Evolutionary conservation across 441 rosid genomes (phyloP), one percentile per base, ranked within the genome.

Genomic region (Arabidopsis hybrid): DNA sequence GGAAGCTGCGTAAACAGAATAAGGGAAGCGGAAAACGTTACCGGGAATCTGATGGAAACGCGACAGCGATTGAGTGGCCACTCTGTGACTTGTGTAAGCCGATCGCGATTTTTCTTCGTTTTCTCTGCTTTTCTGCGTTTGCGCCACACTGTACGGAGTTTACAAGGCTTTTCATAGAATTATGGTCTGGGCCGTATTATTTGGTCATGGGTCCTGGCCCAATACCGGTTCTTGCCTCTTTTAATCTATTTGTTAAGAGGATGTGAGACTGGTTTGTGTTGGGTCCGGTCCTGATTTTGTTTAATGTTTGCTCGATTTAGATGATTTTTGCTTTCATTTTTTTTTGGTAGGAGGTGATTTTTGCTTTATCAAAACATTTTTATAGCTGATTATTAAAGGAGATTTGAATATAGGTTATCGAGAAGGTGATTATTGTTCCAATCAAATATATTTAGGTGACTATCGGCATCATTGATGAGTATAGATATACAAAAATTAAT

Each of bases 31-130:
- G 61, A 46, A 56, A 71, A 65, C 72, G 72, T 65, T 50, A 42
- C 72, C 68, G 40, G 67, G 17, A 67, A 58, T 36, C 70, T 11
- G 74, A 62, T 49, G 10, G 71, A 77, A 71, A 58, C 72, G 80
- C 80, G 72, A 63, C 36, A 65, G 72, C 80, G 80, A 71, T 77
- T 77, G 72, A 43, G 76, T 59, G 43, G 56, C 7, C 8, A 51
- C 71, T 40, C 62, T 61, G 51, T 14, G 68, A 38, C 34, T 35
- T 55, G 55, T 50, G 58, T 59, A 60, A 60, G 74, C 67, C 72
- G 76, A 71, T 71, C 80, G 80, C 72, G 72, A 59, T 71, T 65
- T 71, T 60, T 16, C 36, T 72, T 71, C 35, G 36, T 50, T 65
- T 13, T 14, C 71, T 50, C 35, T 71, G 3, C 14, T n/a, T 46